Evolutionary conservation across 2,329 filamentous ascomycete genomes (phyloP), one percentile per base, ranked within the genome.

Genomic region (Spiromastix sp.): DNA sequence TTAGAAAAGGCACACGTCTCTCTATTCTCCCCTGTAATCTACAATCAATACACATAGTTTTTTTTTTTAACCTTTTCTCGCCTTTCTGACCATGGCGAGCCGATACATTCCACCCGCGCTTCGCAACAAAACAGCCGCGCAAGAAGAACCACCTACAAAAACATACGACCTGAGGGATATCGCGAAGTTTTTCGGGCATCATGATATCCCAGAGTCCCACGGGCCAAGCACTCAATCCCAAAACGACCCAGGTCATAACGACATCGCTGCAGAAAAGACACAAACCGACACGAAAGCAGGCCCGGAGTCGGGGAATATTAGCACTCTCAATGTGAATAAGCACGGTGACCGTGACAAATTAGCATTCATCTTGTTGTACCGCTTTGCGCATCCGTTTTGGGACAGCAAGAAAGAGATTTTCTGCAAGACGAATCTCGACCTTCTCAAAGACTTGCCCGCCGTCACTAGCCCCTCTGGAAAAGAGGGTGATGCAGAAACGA

Each of bases 61-160:
- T n/a, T n/a, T n/a, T n/a, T n/a, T n/a, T n/a, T n/a, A n/a, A n/a
- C n/a, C n/a, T n/a, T n/a, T n/a, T n/a, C n/a, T n/a, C n/a, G n/a
- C n/a, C n/a, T n/a, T n/a, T n/a, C n/a, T 34, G 32, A 16, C 15
- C 6, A 25, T 12, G 12, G 20, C 22, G 7, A 30, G 15, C 22
- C 38, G 12, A 35, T 38, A 41, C 20, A 32, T 41, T n/a, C 39
- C 35, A 4, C 39, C 39, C 5, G 27, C 31, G 2, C 31, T 41
- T 24, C 39, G 35, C n/a, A 10, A 21, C 18, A 21, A 21, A 10
- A 4, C 17, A 13, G 15, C 10, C 15, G 6, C 15, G 12, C 12
- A 9, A 5, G n/a, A n/a, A 27, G 11, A 25, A 5, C 10, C 18
- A 36, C 5, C n/a, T 2, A 7, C 17, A 11, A 16, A 15, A 20